These are phyloP conservation scores for Capsicum baccatum DNA, from an alignment of 257 asterid genomes.

Conservation along the genomic window DNA sequence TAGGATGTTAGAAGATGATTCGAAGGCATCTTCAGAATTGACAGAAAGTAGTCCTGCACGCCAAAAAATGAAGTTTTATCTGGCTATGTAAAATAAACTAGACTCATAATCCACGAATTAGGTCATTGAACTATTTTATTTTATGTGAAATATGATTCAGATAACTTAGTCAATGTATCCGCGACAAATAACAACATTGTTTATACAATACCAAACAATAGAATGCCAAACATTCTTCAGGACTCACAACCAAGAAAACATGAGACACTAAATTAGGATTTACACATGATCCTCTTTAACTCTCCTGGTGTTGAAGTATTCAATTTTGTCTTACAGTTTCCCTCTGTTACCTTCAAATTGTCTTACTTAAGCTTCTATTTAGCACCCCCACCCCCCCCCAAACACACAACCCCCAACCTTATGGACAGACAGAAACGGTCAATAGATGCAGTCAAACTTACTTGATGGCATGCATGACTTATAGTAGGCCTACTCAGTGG, in stretches of 20 bases:
- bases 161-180: not conserved
- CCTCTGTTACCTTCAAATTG: constrained; percentile 10
- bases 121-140: constrained; percentile 6
- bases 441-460: not conserved
- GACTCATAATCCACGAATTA: not conserved
- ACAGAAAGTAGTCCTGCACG: constrained; percentile 64
- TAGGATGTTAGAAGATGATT: constrained; percentile 55
- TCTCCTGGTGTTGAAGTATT: not conserved
- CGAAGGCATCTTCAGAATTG: constrained; percentile 70
- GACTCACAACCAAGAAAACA: not conserved
- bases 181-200: not conserved
- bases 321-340: not conserved
- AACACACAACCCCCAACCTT: not conserved
- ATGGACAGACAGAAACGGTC: not conserved
- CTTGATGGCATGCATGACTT: not conserved
- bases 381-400: not conserved
- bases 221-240: not conserved
- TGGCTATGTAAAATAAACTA: not conserved
- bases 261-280: constrained; percentile 1
- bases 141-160: not conserved
- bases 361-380: not conserved
- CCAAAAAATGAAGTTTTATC: constrained; percentile 27
- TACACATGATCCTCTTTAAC: not conserved
- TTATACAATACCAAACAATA: not conserved
- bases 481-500: constrained; percentile 5